Percentiles rank a stretch among this genome's conserved stretches.
Conservation (phyloP, 768 basidiomycete species). For the Psilocybe sp. region DNA sequence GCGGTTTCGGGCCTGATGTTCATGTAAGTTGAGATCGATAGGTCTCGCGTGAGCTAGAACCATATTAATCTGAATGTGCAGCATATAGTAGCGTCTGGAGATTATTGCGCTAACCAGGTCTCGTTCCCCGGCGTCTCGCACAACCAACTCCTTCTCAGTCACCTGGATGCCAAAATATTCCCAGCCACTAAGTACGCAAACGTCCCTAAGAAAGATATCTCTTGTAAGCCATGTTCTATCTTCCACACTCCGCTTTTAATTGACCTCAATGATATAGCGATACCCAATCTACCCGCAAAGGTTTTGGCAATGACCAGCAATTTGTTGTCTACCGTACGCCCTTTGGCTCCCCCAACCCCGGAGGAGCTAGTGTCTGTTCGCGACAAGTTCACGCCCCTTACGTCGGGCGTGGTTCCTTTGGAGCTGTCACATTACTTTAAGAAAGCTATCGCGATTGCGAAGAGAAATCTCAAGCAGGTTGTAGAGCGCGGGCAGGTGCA, state of each 20-base stretch:
- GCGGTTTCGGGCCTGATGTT: slow-evolving; percentile 53
- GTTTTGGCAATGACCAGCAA: slow-evolving; percentile 40
- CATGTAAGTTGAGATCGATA: slow-evolving; percentile 40
- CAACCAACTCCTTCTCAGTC: slow-evolving; percentile 67
- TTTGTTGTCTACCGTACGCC: slow-evolving; percentile 43
- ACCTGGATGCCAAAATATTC: slow-evolving; percentile 74
- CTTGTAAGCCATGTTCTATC: slow-evolving; percentile 23
- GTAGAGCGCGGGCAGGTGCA: neutral
- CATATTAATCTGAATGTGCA: slow-evolving; percentile 24
- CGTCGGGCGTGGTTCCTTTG: slow-evolving; percentile 21
- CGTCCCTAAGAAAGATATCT: slow-evolving; percentile 36
- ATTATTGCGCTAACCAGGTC: slow-evolving; percentile 58
- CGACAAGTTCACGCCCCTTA: slow-evolving; percentile 41
- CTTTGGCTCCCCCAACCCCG: slow-evolving; percentile 36
- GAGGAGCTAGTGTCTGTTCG: slow-evolving; percentile 25
- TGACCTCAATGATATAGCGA: slow-evolving; percentile 19
- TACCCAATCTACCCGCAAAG: slow-evolving; percentile 47
- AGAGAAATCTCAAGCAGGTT: slow-evolving; percentile 25
- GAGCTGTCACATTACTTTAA: slow-evolving; percentile 30
- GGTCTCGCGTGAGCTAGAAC: neutral
- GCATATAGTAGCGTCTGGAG: slow-evolving; percentile 75
- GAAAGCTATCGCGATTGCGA: slow-evolving; percentile 38
- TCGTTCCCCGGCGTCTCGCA: slow-evolving; percentile 74
- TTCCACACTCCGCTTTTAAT: neutral
- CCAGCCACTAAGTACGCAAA: slow-evolving; percentile 56